Percentiles rank a stretch among this genome's conserved stretches.
phyloP scores from a whole-genome alignment of 306 rosid genomes.

The Inga oerstediana region DNA sequence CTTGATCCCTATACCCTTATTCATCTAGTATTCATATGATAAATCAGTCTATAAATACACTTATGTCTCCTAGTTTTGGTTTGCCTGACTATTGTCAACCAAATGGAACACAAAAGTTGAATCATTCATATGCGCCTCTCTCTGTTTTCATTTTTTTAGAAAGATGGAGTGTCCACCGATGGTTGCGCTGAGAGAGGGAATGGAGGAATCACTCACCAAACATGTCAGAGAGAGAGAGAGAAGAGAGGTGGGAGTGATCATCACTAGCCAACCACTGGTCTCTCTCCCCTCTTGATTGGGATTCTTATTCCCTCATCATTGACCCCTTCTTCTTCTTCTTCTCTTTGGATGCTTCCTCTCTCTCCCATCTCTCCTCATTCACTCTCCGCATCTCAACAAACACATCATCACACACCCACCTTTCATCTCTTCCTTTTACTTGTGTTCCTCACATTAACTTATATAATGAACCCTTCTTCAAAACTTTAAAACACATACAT shows the following conservation, averaged over 20 bases:
- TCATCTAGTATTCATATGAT: too few species aligned
- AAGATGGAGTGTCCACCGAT: too few species aligned
- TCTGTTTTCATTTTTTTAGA: too few species aligned
- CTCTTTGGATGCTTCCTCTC: background rate
- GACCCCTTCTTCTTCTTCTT: too few species aligned
- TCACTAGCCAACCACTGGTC: background rate
- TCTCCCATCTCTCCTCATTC: background rate
- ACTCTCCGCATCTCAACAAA: background rate
- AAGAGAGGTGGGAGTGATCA: background rate
- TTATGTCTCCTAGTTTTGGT: too few species aligned
- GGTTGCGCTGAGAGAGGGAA: background rate
- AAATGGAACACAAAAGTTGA: too few species aligned
- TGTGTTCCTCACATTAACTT: too few species aligned
- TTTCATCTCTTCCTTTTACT: too few species aligned
- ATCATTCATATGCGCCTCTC: too few species aligned
- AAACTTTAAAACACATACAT: background rate
- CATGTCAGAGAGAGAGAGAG: background rate
- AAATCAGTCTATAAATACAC: too few species aligned
- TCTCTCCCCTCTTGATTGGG: background rate
- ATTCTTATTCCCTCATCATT: conserved; percentile 1
- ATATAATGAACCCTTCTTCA: background rate
- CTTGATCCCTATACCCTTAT: too few species aligned
- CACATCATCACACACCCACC: background rate
- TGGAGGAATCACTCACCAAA: background rate
- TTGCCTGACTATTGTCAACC: background rate